Evolutionary conservation across 208 protist genomes (phyloP).

Genomic region (Kentomonas sorsogonicus): DNA sequence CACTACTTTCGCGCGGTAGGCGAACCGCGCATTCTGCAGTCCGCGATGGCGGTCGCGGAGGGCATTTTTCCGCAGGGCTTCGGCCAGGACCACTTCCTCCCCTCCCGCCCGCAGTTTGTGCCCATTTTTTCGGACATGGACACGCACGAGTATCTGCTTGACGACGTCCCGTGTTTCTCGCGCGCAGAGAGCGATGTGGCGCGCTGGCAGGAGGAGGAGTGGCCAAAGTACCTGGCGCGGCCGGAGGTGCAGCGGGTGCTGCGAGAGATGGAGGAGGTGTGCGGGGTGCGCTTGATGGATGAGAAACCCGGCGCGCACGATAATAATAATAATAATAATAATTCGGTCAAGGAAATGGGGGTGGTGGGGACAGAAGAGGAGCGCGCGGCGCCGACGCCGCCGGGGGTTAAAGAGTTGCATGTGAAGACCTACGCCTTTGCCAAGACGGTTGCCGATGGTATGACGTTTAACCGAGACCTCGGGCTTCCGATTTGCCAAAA

Average conservation of each 20-base stretch:
- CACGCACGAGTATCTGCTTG: constrained; percentile 81
- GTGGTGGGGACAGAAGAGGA: too few relatives aligned
- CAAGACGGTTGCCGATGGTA: constrained; percentile 73
- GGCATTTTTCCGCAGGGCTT: constrained; percentile 78
- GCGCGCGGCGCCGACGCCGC: too few relatives aligned
- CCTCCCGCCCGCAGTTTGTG: constrained; percentile 69
- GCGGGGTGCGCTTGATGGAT: constrained; percentile 35
- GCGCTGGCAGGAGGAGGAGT: constrained; percentile 48
- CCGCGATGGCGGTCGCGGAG: constrained; percentile 64
- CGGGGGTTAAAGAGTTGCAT: too few relatives aligned
- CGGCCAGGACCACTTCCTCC: constrained; percentile 63
- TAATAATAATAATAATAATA: too few relatives aligned
- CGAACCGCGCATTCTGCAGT: constrained; percentile 82
- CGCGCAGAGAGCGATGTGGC: constrained; percentile 66
- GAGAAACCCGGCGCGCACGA: constrained; percentile 5
- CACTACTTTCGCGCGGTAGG: constrained; percentile 82
- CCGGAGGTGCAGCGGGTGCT: constrained; percentile 36
- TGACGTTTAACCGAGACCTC: constrained; percentile 75
- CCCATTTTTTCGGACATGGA: constrained; percentile 84
- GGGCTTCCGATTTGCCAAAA: constrained; percentile 48
- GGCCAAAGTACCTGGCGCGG: constrained; percentile 32
- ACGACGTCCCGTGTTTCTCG: constrained; percentile 80
- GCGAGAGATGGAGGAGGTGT: constrained; percentile 44
- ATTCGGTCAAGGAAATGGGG: too few relatives aligned
- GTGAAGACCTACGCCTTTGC: constrained; percentile 43